Percentiles rank a stretch among this genome's conserved stretches.
These are phyloP conservation scores for Lasiodiplodia citricola DNA, from an alignment of 2,329 filamentous ascomycete species.

Conservation along the genomic window DNA sequence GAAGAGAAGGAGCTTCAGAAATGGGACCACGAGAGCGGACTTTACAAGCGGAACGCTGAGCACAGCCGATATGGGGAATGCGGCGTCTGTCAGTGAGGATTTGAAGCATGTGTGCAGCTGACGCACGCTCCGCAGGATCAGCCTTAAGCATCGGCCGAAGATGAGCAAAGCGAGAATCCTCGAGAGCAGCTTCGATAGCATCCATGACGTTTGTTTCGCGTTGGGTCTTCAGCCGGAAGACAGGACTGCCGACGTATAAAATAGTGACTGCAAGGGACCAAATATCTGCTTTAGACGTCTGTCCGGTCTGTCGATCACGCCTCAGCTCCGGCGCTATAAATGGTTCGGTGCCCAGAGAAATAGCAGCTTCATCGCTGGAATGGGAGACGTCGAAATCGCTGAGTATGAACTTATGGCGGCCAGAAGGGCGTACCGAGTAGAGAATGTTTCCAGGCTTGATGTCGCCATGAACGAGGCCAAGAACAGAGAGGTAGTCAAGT, in stretches of 20 bases:
- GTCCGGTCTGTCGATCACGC: not conserved
- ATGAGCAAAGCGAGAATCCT: not conserved
- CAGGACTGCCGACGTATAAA: not conserved
- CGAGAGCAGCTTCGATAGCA: not conserved
- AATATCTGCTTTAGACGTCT: conserved; percentile 33
- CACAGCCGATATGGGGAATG: no score
- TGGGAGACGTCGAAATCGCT: conserved; percentile 11
- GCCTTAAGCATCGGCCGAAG: not conserved
- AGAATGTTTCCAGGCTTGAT: conserved; percentile 36
- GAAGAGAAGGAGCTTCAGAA: no score
- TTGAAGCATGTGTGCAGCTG: not conserved
- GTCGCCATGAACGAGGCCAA: conserved; percentile 32
- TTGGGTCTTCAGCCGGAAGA: not conserved
- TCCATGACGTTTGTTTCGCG: not conserved
- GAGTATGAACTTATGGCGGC: conserved; percentile 30
- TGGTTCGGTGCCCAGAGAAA: conserved; percentile 24
- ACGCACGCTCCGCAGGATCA: not conserved
- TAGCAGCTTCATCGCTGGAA: conserved; percentile 28
- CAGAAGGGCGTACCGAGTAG: conserved; percentile 28
- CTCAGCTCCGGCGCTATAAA: conserved; percentile 33
- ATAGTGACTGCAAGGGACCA: conserved; percentile 36
- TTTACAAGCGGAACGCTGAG: no score
- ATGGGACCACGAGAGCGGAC: no score
- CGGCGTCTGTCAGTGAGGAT: not conserved
- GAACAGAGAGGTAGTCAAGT: conserved; percentile 31